Conservation (phyloP, 1,284 basidiomycete species). For the Ganoderma resinaceum region DNA sequence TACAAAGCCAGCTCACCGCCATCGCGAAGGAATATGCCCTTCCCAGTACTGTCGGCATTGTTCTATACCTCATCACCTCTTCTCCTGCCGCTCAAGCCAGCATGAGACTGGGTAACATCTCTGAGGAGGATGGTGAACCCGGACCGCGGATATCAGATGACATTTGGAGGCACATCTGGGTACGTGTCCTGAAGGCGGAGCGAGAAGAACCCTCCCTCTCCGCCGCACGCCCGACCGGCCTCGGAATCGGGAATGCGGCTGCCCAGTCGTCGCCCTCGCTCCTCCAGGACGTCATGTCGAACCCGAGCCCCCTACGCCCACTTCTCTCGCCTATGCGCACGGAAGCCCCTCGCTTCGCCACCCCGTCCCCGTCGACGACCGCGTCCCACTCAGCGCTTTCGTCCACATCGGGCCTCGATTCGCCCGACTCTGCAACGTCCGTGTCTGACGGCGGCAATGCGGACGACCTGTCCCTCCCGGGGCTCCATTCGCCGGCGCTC, state of each 20-base stretch:
- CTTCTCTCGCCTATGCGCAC: constrained; percentile 51
- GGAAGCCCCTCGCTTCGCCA: constrained; percentile 46
- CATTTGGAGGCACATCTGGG: constrained; percentile 85
- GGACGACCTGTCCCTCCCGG: constrained; percentile 66
- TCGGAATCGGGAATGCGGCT: constrained; percentile 49
- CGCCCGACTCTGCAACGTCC: constrained; percentile 62
- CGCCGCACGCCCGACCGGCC: constrained; percentile 48
- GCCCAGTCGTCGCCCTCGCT: constrained; percentile 53
- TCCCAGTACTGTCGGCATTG: constrained; percentile 78
- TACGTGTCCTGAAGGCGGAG: constrained; percentile 70
- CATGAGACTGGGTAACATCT: constrained; percentile 21
- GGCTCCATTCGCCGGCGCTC: constrained; percentile 64
- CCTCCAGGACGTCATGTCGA: constrained; percentile 45
- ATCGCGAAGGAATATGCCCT: constrained; percentile 89
- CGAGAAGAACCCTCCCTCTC: constrained; percentile 58
- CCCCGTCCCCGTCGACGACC: constrained; percentile 61
- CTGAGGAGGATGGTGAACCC: constrained; percentile 47
- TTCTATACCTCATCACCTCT: constrained; percentile 74
- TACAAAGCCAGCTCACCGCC: constrained; percentile 76
- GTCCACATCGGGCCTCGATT: constrained; percentile 54
- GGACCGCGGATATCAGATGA: constrained; percentile 84
- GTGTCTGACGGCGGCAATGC: constrained; percentile 47
- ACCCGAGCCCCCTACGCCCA: constrained; percentile 48
- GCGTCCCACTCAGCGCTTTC: constrained; percentile 56
- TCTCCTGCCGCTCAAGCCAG: constrained; percentile 35